These are phyloP conservation scores for Pseudopyricularia cyperi DNA, from an alignment of 2,329 filamentous ascomycete species.

Conservation along the genomic window DNA sequence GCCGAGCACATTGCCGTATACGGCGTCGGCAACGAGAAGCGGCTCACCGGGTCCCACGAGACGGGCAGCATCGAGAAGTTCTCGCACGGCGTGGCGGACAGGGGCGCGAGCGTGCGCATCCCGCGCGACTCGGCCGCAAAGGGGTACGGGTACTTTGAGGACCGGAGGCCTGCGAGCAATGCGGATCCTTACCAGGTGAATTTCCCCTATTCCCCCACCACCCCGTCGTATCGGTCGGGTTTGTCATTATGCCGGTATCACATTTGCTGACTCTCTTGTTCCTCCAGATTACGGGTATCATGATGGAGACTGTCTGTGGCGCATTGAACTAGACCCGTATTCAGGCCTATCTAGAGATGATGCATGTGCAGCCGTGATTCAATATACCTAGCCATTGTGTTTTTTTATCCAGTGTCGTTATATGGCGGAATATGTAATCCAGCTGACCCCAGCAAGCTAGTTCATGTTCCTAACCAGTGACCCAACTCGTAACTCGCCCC, in stretches of 20 bases:
- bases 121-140: slow-evolving; percentile 53
- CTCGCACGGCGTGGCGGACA: slow-evolving; percentile 89
- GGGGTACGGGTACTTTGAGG: slow-evolving; percentile 52
- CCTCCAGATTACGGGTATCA: slow-evolving; percentile 35
- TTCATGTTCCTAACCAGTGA: too few relatives aligned
- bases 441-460: too few relatives aligned
- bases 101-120: slow-evolving; percentile 86
- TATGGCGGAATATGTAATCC: too few relatives aligned
- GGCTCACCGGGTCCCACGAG: slow-evolving; percentile 88
- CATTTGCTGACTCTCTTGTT: not conserved
- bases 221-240: too few relatives aligned
- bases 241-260: not conserved
- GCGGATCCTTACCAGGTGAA: slow-evolving; percentile 42
- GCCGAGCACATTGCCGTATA: slow-evolving; percentile 79
- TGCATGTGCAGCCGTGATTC: too few relatives aligned
- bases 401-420: too few relatives aligned
- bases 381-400: too few relatives aligned
- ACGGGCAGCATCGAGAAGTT: slow-evolving; percentile 90
- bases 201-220: not conserved
- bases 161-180: slow-evolving; percentile 59
- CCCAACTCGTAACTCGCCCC: not conserved
- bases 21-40: slow-evolving; percentile 88
- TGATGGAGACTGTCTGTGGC: slow-evolving; percentile 16
- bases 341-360: too few relatives aligned
- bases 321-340: slow-evolving; percentile 2